Conservation (phyloP, 176 grass and related monocot genomes). For the Puya raimondii region DNA sequence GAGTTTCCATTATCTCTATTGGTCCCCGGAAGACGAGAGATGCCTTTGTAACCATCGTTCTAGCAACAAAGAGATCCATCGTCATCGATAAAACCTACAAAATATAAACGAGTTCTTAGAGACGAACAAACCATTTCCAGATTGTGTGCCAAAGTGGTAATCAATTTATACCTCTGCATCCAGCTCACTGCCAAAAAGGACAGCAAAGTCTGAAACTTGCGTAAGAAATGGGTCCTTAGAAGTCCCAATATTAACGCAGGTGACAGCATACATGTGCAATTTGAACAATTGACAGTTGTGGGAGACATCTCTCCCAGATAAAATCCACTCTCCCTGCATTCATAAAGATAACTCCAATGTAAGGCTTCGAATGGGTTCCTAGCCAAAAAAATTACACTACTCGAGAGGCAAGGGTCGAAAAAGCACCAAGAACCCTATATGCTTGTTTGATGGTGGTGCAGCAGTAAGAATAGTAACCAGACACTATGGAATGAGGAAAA, state of each 20-base stretch:
- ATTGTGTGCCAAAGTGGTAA: neutral
- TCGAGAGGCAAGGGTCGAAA: neutral
- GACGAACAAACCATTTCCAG: neutral
- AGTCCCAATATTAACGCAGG: slow-evolving; percentile 57
- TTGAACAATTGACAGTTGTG: slow-evolving; percentile 45
- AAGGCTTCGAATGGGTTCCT: neutral
- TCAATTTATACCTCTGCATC: slow-evolving; percentile 88
- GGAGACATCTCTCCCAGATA: slow-evolving; percentile 54
- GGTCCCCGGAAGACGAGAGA: slow-evolving; percentile 90
- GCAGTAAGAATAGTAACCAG: no score
- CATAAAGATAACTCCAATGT: slow-evolving; percentile 10
- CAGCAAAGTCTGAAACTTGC: slow-evolving; percentile 80
- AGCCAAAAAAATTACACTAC: neutral
- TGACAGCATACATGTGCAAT: slow-evolving; percentile 89
- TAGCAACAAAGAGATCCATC: slow-evolving; percentile 99
- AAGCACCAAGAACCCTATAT: neutral
- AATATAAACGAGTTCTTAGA: slow-evolving; percentile 1
- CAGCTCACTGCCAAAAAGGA: slow-evolving; percentile 96
- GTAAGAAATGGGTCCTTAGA: slow-evolving; percentile 75
- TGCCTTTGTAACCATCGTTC: slow-evolving; percentile 99
- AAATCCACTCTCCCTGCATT: slow-evolving; percentile 96
- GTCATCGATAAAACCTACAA: slow-evolving; percentile 97
- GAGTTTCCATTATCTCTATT: slow-evolving; percentile 80
- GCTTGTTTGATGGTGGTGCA: no score
- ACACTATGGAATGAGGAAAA: no score